A percentile compares a stretch with the other conserved stretches of the same genome.
These are phyloP conservation scores for Gynostemma pentaphyllum DNA, from an alignment of 306 rosid genomes.

Conservation along the genomic window DNA sequence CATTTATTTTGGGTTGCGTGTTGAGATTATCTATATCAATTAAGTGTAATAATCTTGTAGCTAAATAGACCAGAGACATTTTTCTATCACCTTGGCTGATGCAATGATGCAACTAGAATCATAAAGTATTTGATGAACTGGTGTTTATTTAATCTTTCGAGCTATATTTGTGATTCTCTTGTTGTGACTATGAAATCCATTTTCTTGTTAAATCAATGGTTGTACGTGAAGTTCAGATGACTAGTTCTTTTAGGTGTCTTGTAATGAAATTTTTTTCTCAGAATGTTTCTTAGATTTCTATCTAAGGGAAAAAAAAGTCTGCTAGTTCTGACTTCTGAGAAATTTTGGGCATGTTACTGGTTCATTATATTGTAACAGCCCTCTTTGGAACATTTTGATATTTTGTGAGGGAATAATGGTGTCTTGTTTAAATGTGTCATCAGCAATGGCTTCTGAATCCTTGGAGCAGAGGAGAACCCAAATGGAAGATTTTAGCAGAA, in stretches of 20 bases:
- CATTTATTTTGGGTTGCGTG: too few species aligned
- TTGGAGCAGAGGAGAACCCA: slow-evolving; percentile 44
- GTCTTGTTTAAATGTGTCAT: slow-evolving; percentile 32
- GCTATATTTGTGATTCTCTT: neutral
- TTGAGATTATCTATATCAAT: too few species aligned
- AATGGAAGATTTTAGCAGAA: slow-evolving; percentile 40
- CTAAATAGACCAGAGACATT: neutral
- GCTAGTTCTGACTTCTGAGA: neutral
- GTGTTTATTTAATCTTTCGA: neutral
- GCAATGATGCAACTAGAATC: neutral
- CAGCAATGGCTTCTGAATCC: slow-evolving; percentile 24
- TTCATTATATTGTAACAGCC: neutral
- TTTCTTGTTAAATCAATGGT: neutral
- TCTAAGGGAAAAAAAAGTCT: neutral
- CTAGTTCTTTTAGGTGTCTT: neutral
- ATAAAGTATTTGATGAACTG: neutral
- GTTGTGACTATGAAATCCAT: neutral
- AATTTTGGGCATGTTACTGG: neutral
- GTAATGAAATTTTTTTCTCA: neutral
- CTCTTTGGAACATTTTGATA: slow-evolving; percentile 20
- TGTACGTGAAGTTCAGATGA: neutral
- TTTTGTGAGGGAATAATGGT: slow-evolving; percentile 23
- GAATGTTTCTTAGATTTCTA: neutral
- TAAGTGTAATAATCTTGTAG: neutral
- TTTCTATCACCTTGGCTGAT: neutral